These are phyloP conservation scores for Pseudopyricularia cyperi DNA, from an alignment of 2,329 filamentous ascomycete species.

Conservation along the genomic window DNA sequence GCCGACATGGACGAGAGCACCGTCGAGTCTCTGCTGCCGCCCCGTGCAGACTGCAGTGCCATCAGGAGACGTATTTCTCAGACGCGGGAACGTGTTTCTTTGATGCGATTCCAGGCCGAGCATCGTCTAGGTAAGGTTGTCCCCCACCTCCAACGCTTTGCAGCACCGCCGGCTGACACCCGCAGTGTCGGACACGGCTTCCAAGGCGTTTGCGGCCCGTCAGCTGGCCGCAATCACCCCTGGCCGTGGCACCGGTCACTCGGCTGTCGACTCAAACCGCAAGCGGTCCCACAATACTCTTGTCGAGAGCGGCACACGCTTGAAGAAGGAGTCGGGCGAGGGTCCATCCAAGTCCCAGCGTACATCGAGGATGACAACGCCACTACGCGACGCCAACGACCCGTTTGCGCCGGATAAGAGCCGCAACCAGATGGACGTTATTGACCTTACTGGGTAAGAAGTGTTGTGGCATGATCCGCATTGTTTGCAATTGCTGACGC, in stretches of 20 bases:
- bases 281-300: constrained; percentile 16
- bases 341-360: background rate
- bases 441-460: constrained; percentile 16
- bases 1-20: background rate
- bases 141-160: too few species aligned
- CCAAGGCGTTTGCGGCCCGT: too few species aligned
- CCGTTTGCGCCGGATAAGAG: background rate
- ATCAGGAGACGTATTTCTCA: background rate
- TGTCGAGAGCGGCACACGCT: constrained; percentile 2
- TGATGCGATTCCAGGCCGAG: background rate
- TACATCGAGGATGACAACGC: background rate
- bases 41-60: background rate
- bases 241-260: too few species aligned
- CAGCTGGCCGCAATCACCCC: too few species aligned
- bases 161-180: too few species aligned
- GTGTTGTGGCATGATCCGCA: background rate
- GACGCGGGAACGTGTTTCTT: background rate
- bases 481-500: background rate
- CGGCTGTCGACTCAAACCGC: constrained; percentile 4
- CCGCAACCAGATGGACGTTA: constrained; percentile 3
- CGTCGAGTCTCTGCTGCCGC: background rate
- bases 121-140: background rate
- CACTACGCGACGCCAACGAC: constrained; percentile 1
- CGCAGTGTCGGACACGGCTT: too few species aligned
- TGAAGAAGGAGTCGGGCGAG: background rate